Percentiles rank a stretch among this genome's conserved stretches.
Evolutionary conservation across 78 protist genomes (phyloP).

Genomic region (Dictyostelium brefeldianum): DNA sequence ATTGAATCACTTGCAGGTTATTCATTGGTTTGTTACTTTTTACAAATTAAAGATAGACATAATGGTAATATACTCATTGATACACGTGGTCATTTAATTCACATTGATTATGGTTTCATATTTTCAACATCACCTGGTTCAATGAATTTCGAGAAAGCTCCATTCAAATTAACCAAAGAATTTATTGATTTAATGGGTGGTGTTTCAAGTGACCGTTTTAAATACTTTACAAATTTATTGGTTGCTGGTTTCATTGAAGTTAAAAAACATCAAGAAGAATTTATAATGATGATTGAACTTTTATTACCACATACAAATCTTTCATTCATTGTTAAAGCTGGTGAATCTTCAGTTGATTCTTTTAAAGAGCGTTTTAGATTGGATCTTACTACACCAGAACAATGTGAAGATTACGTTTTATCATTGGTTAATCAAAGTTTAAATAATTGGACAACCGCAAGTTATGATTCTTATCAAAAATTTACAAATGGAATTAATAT

Average conservation of each 20-base stretch:
- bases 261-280: constrained; percentile 77
- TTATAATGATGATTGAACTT: constrained; percentile 71
- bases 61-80: constrained; percentile 90
- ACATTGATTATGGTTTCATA: constrained; percentile 91
- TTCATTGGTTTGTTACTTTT: constrained; percentile 87
- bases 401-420: constrained; percentile 18
- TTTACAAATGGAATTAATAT: constrained; percentile 69
- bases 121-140: constrained; percentile 85
- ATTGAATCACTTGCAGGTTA: constrained; percentile 89
- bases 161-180: constrained; percentile 89
- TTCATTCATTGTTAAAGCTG: constrained; percentile 18
- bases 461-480: constrained; percentile 77
- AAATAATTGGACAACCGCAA: constrained; percentile 61
- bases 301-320: constrained; percentile 56
- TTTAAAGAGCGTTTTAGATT: constrained; percentile 36
- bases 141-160: constrained; percentile 90
- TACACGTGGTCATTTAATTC: constrained; percentile 83
- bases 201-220: constrained; percentile 63
- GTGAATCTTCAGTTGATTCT: background rate
- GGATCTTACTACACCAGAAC: constrained; percentile 1
- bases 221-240: constrained; percentile 56
- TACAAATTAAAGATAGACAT: constrained; percentile 94
- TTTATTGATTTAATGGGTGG: constrained; percentile 83
- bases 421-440: constrained; percentile 13
- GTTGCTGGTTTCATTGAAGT: constrained; percentile 83